phyloP scores from a whole-genome alignment of 495 filamentous ascomycete species.

The Penicillium cosmopolitanum region DNA sequence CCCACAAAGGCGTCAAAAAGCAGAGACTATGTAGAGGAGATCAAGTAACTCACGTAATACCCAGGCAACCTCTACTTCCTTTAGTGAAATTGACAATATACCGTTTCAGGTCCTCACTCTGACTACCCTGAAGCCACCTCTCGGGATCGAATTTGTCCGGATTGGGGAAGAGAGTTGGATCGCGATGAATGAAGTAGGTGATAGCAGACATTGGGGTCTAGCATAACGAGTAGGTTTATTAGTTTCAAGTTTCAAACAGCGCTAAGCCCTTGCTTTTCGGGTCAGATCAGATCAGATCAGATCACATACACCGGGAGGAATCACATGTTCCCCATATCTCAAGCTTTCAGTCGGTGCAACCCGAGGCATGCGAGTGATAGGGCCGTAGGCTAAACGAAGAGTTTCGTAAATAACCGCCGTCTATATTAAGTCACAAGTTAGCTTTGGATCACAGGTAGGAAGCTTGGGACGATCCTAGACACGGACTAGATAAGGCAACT shows the following conservation, averaged over 20 bases:
- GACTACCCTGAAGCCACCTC: constrained; percentile 9
- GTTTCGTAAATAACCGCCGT: constrained; percentile 14
- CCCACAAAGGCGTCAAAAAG: too few species aligned
- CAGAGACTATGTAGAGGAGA: too few species aligned
- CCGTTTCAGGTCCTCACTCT: constrained; percentile 2
- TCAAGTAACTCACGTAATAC: constrained; percentile 8
- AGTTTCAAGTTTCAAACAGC: too few species aligned
- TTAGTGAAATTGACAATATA: constrained; percentile 6
- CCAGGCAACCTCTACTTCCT: constrained; percentile 2
- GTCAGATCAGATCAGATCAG: neutral
- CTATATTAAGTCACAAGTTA: neutral
- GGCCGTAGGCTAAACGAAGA: constrained; percentile 10
- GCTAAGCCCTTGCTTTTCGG: too few species aligned
- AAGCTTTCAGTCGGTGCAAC: constrained; percentile 12
- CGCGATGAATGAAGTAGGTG: constrained; percentile 15
- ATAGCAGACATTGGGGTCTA: constrained; percentile 15
- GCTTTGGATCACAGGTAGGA: neutral
- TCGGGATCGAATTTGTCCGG: constrained; percentile 15
- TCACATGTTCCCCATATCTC: constrained; percentile 10
- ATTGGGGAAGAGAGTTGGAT: constrained; percentile 12
- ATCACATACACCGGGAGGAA: constrained; percentile 17
- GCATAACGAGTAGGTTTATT: neutral
- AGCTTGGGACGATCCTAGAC: neutral
- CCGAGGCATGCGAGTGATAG: constrained; percentile 5
- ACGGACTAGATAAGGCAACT: constrained; percentile 49